These are phyloP conservation scores for Puya raimondii DNA, from an alignment of 176 grass and related monocot genomes.

Conservation along the genomic window DNA sequence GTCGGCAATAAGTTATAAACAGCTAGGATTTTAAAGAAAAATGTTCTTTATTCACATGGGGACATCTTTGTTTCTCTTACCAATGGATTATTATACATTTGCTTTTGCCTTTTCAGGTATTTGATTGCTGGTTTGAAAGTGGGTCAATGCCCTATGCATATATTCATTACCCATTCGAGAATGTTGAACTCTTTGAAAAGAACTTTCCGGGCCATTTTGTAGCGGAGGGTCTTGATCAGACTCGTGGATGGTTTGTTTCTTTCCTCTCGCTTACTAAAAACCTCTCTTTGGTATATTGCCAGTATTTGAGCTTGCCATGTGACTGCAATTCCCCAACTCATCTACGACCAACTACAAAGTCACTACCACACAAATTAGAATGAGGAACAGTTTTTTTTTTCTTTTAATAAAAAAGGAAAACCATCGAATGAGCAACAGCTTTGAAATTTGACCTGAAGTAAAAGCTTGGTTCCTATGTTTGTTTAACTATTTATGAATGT, in stretches of 20 bases:
- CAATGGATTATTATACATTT: neutral
- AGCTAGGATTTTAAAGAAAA: slow-evolving; percentile 4
- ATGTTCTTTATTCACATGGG: slow-evolving; percentile 12
- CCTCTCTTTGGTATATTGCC: neutral
- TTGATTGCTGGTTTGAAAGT: slow-evolving; percentile 99
- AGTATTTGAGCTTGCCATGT: neutral
- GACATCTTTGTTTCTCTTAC: slow-evolving; percentile 13
- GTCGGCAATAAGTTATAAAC: neutral
- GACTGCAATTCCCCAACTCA: too few species aligned
- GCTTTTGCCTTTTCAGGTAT: slow-evolving; percentile 48
- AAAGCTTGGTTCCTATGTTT: neutral
- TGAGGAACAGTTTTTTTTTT: too few species aligned
- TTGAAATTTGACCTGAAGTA: too few species aligned
- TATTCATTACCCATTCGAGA: slow-evolving; percentile 99
- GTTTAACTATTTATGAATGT: neutral
- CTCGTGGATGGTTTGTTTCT: slow-evolving; percentile 83
- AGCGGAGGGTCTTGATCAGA: slow-evolving; percentile 95
- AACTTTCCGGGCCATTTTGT: slow-evolving; percentile 99
- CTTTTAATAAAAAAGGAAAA: too few species aligned
- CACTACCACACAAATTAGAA: too few species aligned
- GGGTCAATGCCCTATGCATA: slow-evolving; percentile 98
- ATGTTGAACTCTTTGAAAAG: slow-evolving; percentile 84
- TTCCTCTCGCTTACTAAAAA: neutral
- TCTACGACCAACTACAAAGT: too few species aligned
- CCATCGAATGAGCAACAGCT: too few species aligned